A percentile compares a stretch with the other conserved stretches of the same genome.
Evolutionary conservation across 169 alveolate species (phyloP).

Genomic region (Plasmodium cynomolgi): DNA sequence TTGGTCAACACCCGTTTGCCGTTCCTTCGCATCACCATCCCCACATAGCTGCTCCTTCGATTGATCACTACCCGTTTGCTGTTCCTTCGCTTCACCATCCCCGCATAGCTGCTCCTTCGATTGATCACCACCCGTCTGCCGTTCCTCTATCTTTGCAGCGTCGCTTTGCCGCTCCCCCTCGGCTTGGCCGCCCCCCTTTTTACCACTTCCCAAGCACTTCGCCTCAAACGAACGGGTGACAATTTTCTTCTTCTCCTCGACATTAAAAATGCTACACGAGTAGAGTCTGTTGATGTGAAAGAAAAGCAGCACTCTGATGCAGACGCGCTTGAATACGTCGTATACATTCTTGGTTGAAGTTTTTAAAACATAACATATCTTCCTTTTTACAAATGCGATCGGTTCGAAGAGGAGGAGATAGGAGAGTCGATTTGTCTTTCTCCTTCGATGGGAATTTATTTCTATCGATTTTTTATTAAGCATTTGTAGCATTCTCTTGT

Average conservation of each 20-base stretch:
- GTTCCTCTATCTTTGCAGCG: background rate
- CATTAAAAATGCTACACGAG: conserved; percentile 20
- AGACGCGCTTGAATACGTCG: background rate
- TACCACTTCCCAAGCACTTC: background rate
- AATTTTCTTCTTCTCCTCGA: conserved; percentile 9
- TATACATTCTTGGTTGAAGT: background rate
- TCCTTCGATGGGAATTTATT: background rate
- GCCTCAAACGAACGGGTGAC: conserved; percentile 31
- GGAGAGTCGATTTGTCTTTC: background rate
- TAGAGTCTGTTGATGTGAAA: conserved; percentile 43
- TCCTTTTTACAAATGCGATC: background rate
- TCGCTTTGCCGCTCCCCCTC: background rate
- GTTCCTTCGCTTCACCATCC: background rate
- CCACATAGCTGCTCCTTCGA: background rate
- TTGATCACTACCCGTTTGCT: background rate
- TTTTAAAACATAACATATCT: background rate
- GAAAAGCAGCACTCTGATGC: conserved; percentile 25
- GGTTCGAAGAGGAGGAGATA: background rate
- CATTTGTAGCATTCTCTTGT: background rate
- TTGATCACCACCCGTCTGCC: background rate
- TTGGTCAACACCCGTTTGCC: background rate
- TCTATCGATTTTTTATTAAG: conserved; percentile 5
- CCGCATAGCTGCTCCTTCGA: background rate
- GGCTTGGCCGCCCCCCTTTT: background rate
- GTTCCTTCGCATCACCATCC: background rate